Evolutionary conservation across 108 stramenopile species (phyloP), one percentile per base, ranked within the genome.

Genomic region (Nitzschia inconspicua): DNA sequence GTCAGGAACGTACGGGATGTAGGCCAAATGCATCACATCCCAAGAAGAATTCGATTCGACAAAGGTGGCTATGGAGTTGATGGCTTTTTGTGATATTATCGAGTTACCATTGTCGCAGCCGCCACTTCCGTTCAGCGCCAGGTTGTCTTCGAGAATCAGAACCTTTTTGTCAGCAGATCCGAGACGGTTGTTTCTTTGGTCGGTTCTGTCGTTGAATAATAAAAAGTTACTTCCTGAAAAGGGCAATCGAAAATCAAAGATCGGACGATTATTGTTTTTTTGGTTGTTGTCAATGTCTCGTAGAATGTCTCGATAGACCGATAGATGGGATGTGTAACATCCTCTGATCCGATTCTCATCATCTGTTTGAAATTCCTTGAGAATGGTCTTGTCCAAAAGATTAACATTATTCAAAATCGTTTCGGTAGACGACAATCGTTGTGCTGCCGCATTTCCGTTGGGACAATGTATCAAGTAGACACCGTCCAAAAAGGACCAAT

Each of bases 341-440:
- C 76, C 76, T 29, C 76, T 42, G 13, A 77, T 66, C 16, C 76
- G 39, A 61, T 77, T 57, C 51, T 77, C 76, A 20, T 77, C 76
- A 42, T 77, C 76, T 13, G 76, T 77, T 3, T 72, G 47, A 41
- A 77, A 77, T 65, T 75, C 73, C 56, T 68, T 68, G 29, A 69
- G 52, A n/a, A 65, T 39, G 9, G 65, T 24, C 4, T 29, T 42
- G 11, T 68, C 68, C 0, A 51, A 22, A 30, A 76, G 56, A 16
- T 68, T 68, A 18, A 66, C 52, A n/a, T 50, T 22, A 11, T 44
- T 20, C 3, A 76, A 34, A 36, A 76, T 60, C 3, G 20, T 27
- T 32, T 42, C 26, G 6, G 75, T 43, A 16, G 52, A 42, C 48
- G 36, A 6, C 18, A 76, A 47, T 28, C 75, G 63, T 5, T 22